Base-by-base conservation (phyloP, 768 basidiomycete species). In the Tricholoma terreum region DNA sequence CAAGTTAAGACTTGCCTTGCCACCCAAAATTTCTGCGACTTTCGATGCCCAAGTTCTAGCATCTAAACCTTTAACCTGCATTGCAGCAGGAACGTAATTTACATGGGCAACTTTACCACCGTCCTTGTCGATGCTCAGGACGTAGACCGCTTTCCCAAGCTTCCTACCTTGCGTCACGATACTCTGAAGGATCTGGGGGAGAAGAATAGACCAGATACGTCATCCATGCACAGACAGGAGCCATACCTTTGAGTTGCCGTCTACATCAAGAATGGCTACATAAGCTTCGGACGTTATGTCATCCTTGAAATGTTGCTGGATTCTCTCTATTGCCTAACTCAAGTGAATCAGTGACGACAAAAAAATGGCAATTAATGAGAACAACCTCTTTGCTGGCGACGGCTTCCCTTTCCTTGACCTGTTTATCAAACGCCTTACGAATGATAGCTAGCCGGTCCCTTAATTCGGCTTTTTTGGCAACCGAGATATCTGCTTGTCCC, bases 41-140 rank as follows among this genome's bases (percentile, higher is more conserved):
- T 82, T 84, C 21, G 79, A 72, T 22, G 94, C 89, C 97, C 97
- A 99, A n/a, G 73, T 76, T 59, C 94, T 89, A 21, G 90, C 95
- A 69, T 94, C 91, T 49, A 90, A 77, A 12, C 86, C 86, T 60
- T 83, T 81, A 30, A 75, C 75, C 68, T 88, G 89, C 51, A 80
- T 60, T 1, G 72, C 68, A 2, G 80, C 77, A 11, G 87, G 78
- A 43, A 98, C 80, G 63, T 81, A 87, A 73, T 98, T 98, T 56
- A 87, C 86, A 68, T 98, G 95, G 11, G 87, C 86, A 59, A 98
- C 85, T 70, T 89, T 96, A 56, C 79, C 80, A 42, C 77, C 79
- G 54, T 84, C 83, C 1, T 65, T 55, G 63, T 97, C 92, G 15
- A 83, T 75, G 65, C 88, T 92, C 77, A 98, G 90, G 14, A 98